phyloP scores from a whole-genome alignment of 441 rosid genomes.

The Cnidoscolus chayamansa region DNA sequence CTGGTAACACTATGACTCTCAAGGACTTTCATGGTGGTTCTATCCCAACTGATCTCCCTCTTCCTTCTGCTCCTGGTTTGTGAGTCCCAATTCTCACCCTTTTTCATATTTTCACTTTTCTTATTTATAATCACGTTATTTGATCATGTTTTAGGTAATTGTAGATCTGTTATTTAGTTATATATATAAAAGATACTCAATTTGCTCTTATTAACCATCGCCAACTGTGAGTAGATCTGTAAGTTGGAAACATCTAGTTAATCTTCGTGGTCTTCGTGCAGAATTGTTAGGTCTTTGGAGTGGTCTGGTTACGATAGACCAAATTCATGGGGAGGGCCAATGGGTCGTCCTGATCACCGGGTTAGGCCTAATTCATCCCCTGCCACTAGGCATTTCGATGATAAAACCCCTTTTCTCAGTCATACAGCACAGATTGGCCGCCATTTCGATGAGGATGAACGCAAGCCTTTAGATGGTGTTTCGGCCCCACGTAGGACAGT shows the following conservation, averaged over 20 bases:
- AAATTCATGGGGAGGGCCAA: conserved; percentile 54
- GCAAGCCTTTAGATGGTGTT: conserved; percentile 72
- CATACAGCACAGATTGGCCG: conserved; percentile 55
- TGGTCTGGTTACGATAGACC: conserved; percentile 58
- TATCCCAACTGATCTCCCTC: conserved; percentile 74
- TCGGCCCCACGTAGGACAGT: conserved; percentile 55
- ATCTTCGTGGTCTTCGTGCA: conserved; percentile 26
- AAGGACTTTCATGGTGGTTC: conserved; percentile 94
- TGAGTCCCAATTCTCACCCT: conserved; percentile 37
- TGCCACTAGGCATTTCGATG: conserved; percentile 61
- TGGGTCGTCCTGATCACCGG: conserved; percentile 55
- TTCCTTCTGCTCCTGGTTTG: conserved; percentile 93
- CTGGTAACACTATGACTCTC: conserved; percentile 77
- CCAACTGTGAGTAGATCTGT: conserved; percentile 14
- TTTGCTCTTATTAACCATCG: background rate
- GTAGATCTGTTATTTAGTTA: conserved; percentile 21
- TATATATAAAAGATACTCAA: background rate
- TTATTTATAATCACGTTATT: background rate
- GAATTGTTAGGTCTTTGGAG: conserved; percentile 49
- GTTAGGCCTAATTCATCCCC: conserved; percentile 61
- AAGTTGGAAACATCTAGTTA: conserved; percentile 15
- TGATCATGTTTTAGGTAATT: conserved; percentile 12
- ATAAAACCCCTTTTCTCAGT: conserved; percentile 63
- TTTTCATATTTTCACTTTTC: background rate
- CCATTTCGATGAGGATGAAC: conserved; percentile 82